A percentile compares a stretch with the other conserved stretches of the same genome.
phyloP scores from a whole-genome alignment of 1,284 basidiomycete genomes.

The Marasmius tenuissimus region DNA sequence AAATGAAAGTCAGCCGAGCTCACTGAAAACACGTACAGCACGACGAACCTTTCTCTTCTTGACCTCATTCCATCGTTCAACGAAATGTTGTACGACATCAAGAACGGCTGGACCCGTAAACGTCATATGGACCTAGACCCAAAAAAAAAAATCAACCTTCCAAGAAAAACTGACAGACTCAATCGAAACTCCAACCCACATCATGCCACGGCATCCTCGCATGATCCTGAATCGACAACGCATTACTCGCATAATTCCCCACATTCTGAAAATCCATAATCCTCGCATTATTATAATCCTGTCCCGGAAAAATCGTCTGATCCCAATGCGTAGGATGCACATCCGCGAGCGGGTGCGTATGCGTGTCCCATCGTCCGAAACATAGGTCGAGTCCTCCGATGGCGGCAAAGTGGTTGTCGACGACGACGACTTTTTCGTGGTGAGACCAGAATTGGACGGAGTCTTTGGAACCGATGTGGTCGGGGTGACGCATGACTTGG shows the following conservation, averaged over 20 bases:
- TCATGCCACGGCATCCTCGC: constrained; percentile 91
- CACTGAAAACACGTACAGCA: background rate
- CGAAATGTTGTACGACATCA: constrained; percentile 89
- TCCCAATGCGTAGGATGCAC: constrained; percentile 81
- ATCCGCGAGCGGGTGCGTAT: constrained; percentile 84
- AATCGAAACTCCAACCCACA: constrained; percentile 41
- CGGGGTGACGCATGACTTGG: constrained; percentile 83
- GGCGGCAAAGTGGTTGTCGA: constrained; percentile 83
- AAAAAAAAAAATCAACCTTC: constrained; percentile 1
- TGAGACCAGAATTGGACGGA: constrained; percentile 82
- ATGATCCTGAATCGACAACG: constrained; percentile 69
- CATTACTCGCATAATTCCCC: constrained; percentile 75
- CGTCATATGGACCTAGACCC: constrained; percentile 76
- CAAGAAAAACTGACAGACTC: background rate
- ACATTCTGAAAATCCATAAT: constrained; percentile 84
- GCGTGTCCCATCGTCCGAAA: constrained; percentile 94
- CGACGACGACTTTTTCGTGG: constrained; percentile 82
- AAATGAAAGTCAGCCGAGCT: background rate
- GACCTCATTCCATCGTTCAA: constrained; percentile 86
- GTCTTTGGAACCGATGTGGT: constrained; percentile 84
- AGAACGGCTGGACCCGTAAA: constrained; percentile 81
- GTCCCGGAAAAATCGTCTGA: constrained; percentile 86
- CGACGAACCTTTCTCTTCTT: constrained; percentile 64
- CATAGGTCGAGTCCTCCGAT: constrained; percentile 90
- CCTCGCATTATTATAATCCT: constrained; percentile 90